Evolutionary conservation across 2,329 filamentous ascomycete species (phyloP).

Genomic region (Lecanicillium sp.): DNA sequence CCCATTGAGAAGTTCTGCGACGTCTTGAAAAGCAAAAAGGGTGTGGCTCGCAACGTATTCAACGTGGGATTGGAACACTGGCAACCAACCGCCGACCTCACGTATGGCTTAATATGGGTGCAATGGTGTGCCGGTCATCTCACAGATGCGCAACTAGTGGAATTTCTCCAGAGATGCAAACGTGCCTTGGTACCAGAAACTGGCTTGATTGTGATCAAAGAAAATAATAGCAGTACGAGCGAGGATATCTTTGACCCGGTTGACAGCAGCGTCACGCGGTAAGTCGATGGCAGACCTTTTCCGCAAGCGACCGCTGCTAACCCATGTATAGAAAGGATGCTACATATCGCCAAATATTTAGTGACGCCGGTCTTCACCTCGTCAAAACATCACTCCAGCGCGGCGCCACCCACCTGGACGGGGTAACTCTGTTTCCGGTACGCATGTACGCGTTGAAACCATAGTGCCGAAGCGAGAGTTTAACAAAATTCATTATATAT

Average conservation of each 20-base stretch:
- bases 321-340: too few relatives aligned
- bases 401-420: too few relatives aligned
- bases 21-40: conserved; percentile 48
- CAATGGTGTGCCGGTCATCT: conserved; percentile 53
- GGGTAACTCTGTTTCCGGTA: too few relatives aligned
- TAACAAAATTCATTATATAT: too few relatives aligned
- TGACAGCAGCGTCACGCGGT: conserved; percentile 73
- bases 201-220: conserved; percentile 37
- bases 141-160: conserved; percentile 63
- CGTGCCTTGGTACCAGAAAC: conserved; percentile 21
- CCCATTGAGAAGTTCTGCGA: conserved; percentile 76
- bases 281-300: too few relatives aligned
- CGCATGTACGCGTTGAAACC: too few relatives aligned
- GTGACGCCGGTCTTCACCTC: too few relatives aligned
- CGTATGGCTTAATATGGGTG: conserved; percentile 38
- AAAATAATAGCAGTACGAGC: conserved; percentile 58
- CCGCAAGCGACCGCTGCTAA: conserved; percentile 1
- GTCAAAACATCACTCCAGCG: too few relatives aligned
- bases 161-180: conserved; percentile 58
- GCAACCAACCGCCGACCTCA: conserved; percentile 34
- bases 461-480: too few relatives aligned
- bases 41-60: conserved; percentile 56
- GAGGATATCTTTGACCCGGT: conserved; percentile 66
- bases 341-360: too few relatives aligned
- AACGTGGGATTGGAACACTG: conserved; percentile 70